These are phyloP conservation scores for Diaporthe sp. DNA, from an alignment of 2,329 filamentous ascomycete genomes.

Conservation along the genomic window DNA sequence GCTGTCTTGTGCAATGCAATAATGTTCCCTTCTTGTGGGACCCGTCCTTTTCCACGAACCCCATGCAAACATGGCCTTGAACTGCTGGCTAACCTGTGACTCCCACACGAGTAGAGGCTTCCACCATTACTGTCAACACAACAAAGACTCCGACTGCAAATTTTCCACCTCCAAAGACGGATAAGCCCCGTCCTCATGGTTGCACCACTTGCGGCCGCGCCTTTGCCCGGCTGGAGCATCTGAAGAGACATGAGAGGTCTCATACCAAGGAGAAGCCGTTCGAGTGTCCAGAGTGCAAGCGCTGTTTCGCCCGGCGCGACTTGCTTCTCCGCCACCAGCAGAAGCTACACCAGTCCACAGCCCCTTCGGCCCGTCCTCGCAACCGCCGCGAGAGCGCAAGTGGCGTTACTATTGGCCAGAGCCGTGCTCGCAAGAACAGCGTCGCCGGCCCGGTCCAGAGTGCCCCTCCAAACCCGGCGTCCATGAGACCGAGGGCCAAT, in stretches of 20 bases:
- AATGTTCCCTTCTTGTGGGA: background rate
- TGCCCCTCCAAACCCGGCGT: conserved; percentile 59
- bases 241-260: conserved; percentile 97
- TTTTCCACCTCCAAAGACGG: conserved; percentile 90
- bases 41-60: background rate
- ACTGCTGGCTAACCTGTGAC: conserved; percentile 17
- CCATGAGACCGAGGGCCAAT: conserved; percentile 90
- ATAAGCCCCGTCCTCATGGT: conserved; percentile 95
- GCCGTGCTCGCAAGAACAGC: conserved; percentile 91
- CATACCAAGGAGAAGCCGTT: conserved; percentile 99
- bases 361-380: conserved; percentile 85
- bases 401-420: conserved; percentile 70
- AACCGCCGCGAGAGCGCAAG: conserved; percentile 92
- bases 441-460: conserved; percentile 67
- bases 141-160: conserved; percentile 51
- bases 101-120: conserved; percentile 46
- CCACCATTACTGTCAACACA: conserved; percentile 64
- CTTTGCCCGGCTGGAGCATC: conserved; percentile 93
- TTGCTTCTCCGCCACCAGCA: conserved; percentile 95
- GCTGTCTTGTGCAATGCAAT: background rate
- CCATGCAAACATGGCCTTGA: background rate
- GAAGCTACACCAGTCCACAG: conserved; percentile 94
- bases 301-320: conserved; percentile 95
- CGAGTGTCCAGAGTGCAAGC: conserved; percentile 91
- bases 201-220: conserved; percentile 92